Evolutionary conservation across 1,284 basidiomycete species (phyloP).

Genomic region (Cryptococcus floricola): DNA sequence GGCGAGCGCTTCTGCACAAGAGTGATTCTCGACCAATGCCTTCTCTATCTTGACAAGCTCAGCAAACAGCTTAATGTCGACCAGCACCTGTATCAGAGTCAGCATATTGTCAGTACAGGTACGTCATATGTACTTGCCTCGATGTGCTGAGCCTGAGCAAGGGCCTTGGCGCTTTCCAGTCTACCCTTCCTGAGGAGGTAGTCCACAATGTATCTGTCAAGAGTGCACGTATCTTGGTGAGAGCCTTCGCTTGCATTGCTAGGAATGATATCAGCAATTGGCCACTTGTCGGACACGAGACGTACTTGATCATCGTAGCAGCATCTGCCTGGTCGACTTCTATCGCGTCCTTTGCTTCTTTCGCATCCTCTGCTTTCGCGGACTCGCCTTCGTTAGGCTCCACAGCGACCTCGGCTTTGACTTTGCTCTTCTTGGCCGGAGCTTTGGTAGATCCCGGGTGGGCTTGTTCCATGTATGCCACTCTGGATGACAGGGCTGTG

Average conservation of each 20-base stretch:
- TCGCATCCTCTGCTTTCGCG: not conserved
- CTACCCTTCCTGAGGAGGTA: slow-evolving; percentile 66
- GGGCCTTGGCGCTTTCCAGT: slow-evolving; percentile 36
- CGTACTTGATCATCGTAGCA: not conserved
- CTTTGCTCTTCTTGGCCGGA: not conserved
- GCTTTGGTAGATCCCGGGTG: not conserved
- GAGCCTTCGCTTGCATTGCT: not conserved
- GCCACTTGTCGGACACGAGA: not conserved
- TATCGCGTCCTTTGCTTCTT: slow-evolving; percentile 5
- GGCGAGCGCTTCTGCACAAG: slow-evolving; percentile 78
- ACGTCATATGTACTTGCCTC: slow-evolving; percentile 29
- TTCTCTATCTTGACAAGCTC: slow-evolving; percentile 81
- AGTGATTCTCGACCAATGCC: slow-evolving; percentile 64
- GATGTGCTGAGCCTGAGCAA: slow-evolving; percentile 34
- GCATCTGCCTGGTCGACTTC: not conserved
- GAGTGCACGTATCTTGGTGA: slow-evolving; percentile 19
- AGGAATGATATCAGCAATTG: too few relatives aligned
- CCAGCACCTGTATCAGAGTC: slow-evolving; percentile 59
- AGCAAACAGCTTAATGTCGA: slow-evolving; percentile 86
- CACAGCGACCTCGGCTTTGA: not conserved
- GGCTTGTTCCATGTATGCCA: slow-evolving; percentile 18
- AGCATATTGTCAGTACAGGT: not conserved
- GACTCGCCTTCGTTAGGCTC: not conserved
- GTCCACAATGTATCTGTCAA: slow-evolving; percentile 89
- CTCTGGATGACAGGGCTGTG: slow-evolving; percentile 22